Conservation (phyloP, 2,329 filamentous ascomycete species). For the Pseudogymnoascus destructans region DNA sequence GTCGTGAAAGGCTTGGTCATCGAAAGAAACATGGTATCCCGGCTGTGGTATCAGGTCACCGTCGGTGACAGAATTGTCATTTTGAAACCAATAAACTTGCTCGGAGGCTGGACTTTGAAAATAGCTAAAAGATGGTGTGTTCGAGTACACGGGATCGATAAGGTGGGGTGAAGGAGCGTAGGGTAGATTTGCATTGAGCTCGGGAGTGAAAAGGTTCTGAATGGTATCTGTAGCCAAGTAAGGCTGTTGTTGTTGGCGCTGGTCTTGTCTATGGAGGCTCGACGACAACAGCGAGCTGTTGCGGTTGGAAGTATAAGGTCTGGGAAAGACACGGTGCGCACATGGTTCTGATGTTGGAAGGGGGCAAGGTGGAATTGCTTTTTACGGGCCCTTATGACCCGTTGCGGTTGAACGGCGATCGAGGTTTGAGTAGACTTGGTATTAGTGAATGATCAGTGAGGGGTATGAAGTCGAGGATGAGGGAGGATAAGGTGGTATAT, state of each 20-base stretch:
- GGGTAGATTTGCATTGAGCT: constrained; percentile 9
- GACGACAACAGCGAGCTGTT: constrained; percentile 4
- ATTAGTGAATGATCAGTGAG: background rate
- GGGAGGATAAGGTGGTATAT: background rate
- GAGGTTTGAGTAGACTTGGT: background rate
- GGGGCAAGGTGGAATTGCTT: constrained; percentile 18
- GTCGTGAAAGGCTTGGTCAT: constrained; percentile 5
- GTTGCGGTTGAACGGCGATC: constrained; percentile 16
- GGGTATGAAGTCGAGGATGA: background rate
- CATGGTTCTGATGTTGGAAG: constrained; percentile 11
- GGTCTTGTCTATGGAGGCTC: constrained; percentile 13
- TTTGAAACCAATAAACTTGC: constrained; percentile 3
- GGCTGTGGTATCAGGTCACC: background rate
- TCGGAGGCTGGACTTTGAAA: constrained; percentile 2
- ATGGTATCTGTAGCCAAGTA: constrained; percentile 8
- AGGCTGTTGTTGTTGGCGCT: background rate
- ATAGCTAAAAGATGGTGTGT: background rate
- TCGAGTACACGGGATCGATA: background rate
- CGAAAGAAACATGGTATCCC: background rate
- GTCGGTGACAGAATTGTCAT: background rate
- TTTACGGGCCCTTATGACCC: constrained; percentile 19
- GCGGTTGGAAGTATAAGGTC: constrained; percentile 13
- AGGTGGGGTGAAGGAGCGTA: constrained; percentile 15
- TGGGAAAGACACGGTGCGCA: background rate
- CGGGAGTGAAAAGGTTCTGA: constrained; percentile 1